Percentiles rank a stretch among this genome's conserved stretches.
Conservation (phyloP, 2,329 filamentous ascomycete genomes). For the Byssothecium circinans region DNA sequence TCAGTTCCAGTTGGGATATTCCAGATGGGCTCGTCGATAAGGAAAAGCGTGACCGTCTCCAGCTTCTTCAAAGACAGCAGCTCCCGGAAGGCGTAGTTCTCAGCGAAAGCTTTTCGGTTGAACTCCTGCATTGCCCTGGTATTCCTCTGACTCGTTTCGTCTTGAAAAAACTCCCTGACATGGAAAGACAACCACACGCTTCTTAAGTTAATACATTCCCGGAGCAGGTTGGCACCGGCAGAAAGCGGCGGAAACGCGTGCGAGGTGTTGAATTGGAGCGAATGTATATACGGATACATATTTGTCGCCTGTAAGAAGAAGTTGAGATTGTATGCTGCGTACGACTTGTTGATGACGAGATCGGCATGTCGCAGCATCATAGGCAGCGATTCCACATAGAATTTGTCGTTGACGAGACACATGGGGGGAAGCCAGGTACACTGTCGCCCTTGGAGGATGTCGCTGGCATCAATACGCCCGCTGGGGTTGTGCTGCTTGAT, state of each 20-base stretch:
- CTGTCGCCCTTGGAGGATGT: background rate
- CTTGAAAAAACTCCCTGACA: background rate
- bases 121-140: background rate
- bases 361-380: conserved; percentile 7
- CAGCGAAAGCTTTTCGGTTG: conserved; percentile 4
- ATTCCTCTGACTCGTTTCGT: background rate
- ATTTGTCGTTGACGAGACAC: conserved; percentile 9
- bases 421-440: conserved; percentile 10
- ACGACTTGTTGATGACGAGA: conserved; percentile 4
- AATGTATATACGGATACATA: conserved; percentile 2
- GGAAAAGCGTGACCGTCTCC: conserved; percentile 1
- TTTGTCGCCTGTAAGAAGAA: conserved; percentile 7
- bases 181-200: conserved; percentile 3
- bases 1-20: background rate
- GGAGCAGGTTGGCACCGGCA: conserved; percentile 7
- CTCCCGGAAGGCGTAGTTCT: conserved; percentile 6
- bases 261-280: background rate
- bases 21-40: background rate
- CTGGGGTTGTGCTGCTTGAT: background rate
- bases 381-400: conserved; percentile 9
- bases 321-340: conserved; percentile 4
- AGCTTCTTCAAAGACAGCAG: conserved; percentile 5
- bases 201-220: conserved; percentile 9
- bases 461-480: conserved; percentile 1
- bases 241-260: background rate